Evolutionary conservation across 768 basidiomycete species (phyloP).

Genomic region (Suillus sp.): DNA sequence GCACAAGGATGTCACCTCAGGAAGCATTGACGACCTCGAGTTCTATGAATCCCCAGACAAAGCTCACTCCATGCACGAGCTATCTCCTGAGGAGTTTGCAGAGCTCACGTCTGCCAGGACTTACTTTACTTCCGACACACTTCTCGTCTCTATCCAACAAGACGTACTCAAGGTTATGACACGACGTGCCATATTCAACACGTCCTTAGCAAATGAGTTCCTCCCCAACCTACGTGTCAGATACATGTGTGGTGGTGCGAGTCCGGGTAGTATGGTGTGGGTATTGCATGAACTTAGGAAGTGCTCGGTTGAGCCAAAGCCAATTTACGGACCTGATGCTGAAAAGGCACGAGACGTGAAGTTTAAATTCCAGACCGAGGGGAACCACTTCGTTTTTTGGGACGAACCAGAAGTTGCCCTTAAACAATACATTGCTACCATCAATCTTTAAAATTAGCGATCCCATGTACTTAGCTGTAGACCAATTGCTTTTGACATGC

Average conservation of each 20-base stretch:
- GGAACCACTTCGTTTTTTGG: conserved; percentile 1
- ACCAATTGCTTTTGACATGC: background rate
- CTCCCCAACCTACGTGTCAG: conserved; percentile 12
- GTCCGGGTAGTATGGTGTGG: conserved; percentile 3
- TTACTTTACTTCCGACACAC: conserved; percentile 8
- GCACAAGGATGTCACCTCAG: conserved; percentile 7
- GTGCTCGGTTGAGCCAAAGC: conserved; percentile 2
- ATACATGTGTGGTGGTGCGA: conserved; percentile 10
- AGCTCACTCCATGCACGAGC: conserved; percentile 5
- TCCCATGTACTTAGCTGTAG: background rate
- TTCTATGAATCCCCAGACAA: background rate
- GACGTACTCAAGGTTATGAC: conserved; percentile 2
- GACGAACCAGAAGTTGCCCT: background rate
- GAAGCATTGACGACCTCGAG: conserved; percentile 12
- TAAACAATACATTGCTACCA: background rate
- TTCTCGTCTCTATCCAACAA: background rate
- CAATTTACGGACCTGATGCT: background rate
- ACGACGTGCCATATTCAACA: conserved; percentile 15
- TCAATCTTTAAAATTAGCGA: background rate
- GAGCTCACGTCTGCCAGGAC: conserved; percentile 7
- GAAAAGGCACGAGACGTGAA: background rate
- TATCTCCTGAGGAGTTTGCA: conserved; percentile 7
- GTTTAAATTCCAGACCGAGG: background rate
- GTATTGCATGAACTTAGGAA: conserved; percentile 5
- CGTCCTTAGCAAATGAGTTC: conserved; percentile 6